These are phyloP conservation scores for Henckelia pumila DNA, from an alignment of 257 asterid species.

Conservation along the genomic window DNA sequence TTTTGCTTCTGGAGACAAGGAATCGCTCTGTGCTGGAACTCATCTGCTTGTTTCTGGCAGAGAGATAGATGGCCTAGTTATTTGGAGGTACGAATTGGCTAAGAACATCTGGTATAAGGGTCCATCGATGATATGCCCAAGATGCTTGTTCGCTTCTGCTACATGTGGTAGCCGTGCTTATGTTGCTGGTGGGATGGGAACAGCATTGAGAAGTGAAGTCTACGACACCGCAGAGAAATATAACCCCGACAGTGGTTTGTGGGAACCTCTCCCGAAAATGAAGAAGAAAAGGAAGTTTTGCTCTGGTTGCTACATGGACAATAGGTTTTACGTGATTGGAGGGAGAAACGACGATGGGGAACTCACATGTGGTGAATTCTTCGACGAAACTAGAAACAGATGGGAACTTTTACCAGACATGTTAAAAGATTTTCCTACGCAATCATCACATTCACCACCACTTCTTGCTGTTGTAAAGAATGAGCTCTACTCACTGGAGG, in stretches of 20 bases:
- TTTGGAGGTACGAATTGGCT: constrained; percentile 65
- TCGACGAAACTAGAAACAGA: constrained; percentile 41
- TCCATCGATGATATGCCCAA: constrained; percentile 62
- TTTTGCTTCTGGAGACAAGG: constrained; percentile 63
- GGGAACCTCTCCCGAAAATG: constrained; percentile 75
- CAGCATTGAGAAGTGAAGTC: constrained; percentile 27
- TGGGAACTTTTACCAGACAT: constrained; percentile 72
- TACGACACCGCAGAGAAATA: constrained; percentile 59
- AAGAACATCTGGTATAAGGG: constrained; percentile 62
- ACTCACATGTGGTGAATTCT: constrained; percentile 70
- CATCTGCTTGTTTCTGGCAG: constrained; percentile 64
- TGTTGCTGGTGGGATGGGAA: constrained; percentile 73
- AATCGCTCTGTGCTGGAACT: constrained; percentile 67
- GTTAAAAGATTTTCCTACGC: constrained; percentile 65
- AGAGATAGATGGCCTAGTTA: constrained; percentile 63
- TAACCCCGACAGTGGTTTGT: constrained; percentile 38
- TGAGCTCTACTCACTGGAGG: constrained; percentile 62
- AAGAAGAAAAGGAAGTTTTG: constrained; percentile 47
- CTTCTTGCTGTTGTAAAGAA: constrained; percentile 71
- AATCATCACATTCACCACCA: constrained; percentile 64
- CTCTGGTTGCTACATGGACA: constrained; percentile 72
- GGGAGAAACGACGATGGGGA: constrained; percentile 58
- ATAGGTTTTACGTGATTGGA: constrained; percentile 60
- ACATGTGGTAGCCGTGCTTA: constrained; percentile 56
- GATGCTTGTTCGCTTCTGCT: constrained; percentile 79